phyloP scores from a whole-genome alignment of 164 flowering plant genomes.

The Macadamia integrifolia region DNA sequence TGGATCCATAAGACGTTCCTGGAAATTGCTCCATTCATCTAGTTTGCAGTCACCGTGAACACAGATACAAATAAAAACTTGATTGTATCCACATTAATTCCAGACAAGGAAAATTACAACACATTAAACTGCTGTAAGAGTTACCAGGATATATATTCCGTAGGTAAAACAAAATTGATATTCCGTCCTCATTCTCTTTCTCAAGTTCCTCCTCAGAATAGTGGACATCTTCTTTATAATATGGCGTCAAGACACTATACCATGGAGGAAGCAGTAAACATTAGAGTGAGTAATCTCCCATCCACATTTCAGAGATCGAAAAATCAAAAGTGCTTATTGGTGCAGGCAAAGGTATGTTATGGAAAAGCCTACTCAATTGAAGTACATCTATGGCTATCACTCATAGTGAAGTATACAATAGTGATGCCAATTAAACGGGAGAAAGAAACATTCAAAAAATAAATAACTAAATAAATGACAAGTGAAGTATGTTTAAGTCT shows the following conservation, averaged over 20 bases:
- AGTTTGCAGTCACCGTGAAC: constrained; percentile 10
- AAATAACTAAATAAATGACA: no score
- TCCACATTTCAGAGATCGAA: background rate
- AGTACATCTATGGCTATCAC: no score
- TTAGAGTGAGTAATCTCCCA: background rate
- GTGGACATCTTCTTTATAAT: constrained; percentile 86
- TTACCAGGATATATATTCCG: constrained; percentile 90
- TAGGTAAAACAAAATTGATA: constrained; percentile 79
- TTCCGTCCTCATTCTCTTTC: constrained; percentile 95
- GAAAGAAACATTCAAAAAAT: no score
- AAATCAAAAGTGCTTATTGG: background rate
- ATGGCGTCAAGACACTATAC: constrained; percentile 86
- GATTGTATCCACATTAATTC: constrained; percentile 4
- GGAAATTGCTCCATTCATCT: constrained; percentile 88
- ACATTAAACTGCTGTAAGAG: constrained; percentile 8
- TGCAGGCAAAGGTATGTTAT: no score
- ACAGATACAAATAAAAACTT: background rate
- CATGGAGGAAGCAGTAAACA: background rate
- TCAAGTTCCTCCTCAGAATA: constrained; percentile 79
- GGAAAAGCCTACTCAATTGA: no score
- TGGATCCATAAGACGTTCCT: constrained; percentile 32
- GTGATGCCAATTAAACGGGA: no score
- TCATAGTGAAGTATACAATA: no score
- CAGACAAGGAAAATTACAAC: constrained; percentile 1
- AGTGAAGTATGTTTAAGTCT: no score